Base-by-base conservation (phyloP, 768 basidiomycete species). In the Leccinum disarticulatum region DNA sequence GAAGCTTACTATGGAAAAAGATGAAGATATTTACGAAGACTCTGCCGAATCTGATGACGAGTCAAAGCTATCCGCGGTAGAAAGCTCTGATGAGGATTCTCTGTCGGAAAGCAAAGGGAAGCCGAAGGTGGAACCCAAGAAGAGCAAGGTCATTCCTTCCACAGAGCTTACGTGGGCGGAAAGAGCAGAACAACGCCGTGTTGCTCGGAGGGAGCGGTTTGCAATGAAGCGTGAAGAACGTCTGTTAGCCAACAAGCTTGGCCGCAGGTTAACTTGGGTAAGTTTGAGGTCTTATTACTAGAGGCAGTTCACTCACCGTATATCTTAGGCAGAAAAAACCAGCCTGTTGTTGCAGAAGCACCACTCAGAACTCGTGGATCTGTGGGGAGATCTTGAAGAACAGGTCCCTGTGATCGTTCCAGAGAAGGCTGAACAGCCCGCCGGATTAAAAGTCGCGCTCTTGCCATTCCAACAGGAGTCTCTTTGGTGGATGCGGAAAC, bases 401-500 rank as follows among this genome's bases (percentile, higher is more conserved):
- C 81, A 77, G 22, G 80, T 88, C 56, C 80, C 83, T 1, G 77
- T 88, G 50, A 76, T 85, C 57, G 75, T 80, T 31, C 93, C 94
- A 2, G 75, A 83, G 54, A 83, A 85, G 66, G 90, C 88, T 51
- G 82, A 83, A 30, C 95, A 95, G 58, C 95, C 97, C 2, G 77
- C 76, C 2, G 87, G 86, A n/a, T 77, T 98, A 60, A 96, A 93
- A 71, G 82, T 92, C 53, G 86, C 83, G 0, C 82, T 99, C 4
- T 78, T 99, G 36, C 96, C 95, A 1, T 99, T 98, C 83, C 97
- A 99, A 73, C 85, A 84, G 55, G 97, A 99, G 76, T 93, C 92
- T 75, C 78, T 99, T 63, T 88, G 80, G 68, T 99, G 97, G 97
- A 96, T 99, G 93, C 83, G 85, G 65, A 82, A 92, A 68, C 97